Conservation (phyloP, 768 basidiomycete genomes). For the Daedaleopsis nitida region DNA sequence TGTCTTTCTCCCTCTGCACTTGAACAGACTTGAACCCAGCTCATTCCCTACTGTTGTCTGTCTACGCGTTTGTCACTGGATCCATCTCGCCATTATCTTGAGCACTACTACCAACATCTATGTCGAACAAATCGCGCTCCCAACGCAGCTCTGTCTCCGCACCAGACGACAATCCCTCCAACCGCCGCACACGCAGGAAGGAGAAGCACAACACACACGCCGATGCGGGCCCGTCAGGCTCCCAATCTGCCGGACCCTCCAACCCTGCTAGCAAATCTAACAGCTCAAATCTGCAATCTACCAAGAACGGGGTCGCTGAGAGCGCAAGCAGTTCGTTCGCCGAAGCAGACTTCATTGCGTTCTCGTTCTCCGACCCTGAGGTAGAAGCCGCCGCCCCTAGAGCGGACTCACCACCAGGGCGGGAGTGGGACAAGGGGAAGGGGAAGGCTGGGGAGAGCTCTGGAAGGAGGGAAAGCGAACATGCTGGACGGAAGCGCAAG, state of each 20-base stretch:
- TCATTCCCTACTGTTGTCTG: no score
- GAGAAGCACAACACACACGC: conserved; percentile 15
- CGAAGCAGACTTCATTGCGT: conserved; percentile 34
- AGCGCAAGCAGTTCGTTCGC: conserved; percentile 13
- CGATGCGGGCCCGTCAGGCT: conserved; percentile 12
- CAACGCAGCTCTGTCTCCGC: conserved; percentile 8
- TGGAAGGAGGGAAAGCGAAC: conserved; percentile 9
- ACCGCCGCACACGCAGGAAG: conserved; percentile 16
- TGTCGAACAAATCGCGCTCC: conserved; percentile 14
- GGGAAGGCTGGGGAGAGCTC: conserved; percentile 4
- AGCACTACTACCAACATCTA: not conserved
- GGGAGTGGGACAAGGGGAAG: conserved; percentile 29
- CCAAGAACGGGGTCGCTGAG: not conserved
- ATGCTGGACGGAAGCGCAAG: conserved; percentile 47
- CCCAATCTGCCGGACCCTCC: not conserved
- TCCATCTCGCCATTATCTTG: not conserved
- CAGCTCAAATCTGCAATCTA: not conserved
- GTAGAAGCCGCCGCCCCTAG: conserved; percentile 16
- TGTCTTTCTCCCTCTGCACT: no score
- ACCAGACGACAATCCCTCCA: conserved; percentile 8
- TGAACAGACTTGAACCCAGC: no score
- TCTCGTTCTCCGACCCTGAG: conserved; percentile 31
- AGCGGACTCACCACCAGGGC: conserved; percentile 15
- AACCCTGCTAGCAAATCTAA: not conserved
- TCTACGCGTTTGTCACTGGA: not conserved